Evolutionary conservation across 345 rosid genomes (phyloP).

Genomic region (Hibiscus tridactylites): DNA sequence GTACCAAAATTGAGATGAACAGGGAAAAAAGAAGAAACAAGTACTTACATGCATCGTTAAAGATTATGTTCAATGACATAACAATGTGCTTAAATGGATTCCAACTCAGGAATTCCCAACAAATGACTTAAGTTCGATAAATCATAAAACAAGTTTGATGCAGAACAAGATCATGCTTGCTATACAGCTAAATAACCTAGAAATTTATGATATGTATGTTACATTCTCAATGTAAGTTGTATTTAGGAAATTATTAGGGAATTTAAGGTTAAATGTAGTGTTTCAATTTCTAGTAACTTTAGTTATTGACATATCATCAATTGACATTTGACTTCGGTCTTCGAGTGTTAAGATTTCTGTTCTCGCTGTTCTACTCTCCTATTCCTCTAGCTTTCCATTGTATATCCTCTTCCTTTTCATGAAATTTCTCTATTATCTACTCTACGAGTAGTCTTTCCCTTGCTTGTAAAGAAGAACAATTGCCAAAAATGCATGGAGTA

Average conservation of each 20-base stretch:
- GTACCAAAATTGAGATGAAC: not conserved
- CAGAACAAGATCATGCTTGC: not conserved
- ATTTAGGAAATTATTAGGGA: not conserved
- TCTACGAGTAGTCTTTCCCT: not conserved
- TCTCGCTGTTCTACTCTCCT: not conserved
- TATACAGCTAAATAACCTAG: not conserved
- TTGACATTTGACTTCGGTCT: not conserved
- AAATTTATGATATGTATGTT: not conserved
- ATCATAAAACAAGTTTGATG: not conserved
- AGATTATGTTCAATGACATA: not conserved
- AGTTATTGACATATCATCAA: not conserved
- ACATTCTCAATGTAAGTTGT: not conserved
- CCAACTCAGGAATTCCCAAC: not conserved
- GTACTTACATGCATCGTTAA: not conserved
- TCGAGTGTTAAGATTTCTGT: not conserved
- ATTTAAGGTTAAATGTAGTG: not conserved
- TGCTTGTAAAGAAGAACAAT: not conserved
- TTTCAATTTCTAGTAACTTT: not conserved
- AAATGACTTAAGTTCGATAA: not conserved
- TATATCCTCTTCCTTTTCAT: not conserved
- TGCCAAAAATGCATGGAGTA: not conserved
- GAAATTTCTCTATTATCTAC: not conserved
- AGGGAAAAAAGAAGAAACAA: not conserved
- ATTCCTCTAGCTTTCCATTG: not conserved
- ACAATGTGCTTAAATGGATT: not conserved